Base-by-base conservation (phyloP, 306 rosid genomes). In the Cucumis cinereus region DNA sequence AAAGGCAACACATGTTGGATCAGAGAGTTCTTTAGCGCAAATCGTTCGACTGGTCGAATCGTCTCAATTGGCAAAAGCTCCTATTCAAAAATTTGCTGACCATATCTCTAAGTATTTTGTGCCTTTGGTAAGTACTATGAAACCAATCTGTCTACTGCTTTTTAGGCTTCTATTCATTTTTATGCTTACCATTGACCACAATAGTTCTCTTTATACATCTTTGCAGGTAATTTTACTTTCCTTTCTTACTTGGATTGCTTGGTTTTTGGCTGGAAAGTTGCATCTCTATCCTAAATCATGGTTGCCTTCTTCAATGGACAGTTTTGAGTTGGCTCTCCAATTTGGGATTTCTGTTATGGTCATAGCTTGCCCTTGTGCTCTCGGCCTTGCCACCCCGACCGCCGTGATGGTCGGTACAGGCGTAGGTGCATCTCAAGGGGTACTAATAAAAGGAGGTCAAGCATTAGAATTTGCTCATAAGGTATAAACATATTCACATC, bases 391-490 rank as follows among this genome's bases (percentile, higher is more conserved):
- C 30, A 92, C 98, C 71, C 98, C 98, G 3, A 92, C 98, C 0
- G 96, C 98, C 1, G 91, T 92, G 55, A 90, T 92, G 98, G 98
- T 92, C 57, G 98, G 98, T 33, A 92, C 96, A 5, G 96, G 98
- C 35, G 94, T 92, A 54, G 98, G 98, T 45, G 98, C 98, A 24
- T 83, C 96, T 76, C 96, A 89, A 79, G 98, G 98, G 71, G 90
- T 92, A 30, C 81, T 92, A 77, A 90, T 92, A 83, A 92, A 92
- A 87, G 98, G 98, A 2, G 98, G 98, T 10, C 90, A 84, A 75
- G 98, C 98, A 4, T 82, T 92, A 82, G 96, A 90, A 83, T 89
- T 78, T 80, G 91, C 98, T 4, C 92, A 89, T 54, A 92, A 92
- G 92, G 98, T 92, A 14, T 55, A 47, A 88, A 17, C 58, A 7